phyloP scores from a whole-genome alignment of 2,329 filamentous ascomycete species.

The Monilinia vaccinii-corymbosi region DNA sequence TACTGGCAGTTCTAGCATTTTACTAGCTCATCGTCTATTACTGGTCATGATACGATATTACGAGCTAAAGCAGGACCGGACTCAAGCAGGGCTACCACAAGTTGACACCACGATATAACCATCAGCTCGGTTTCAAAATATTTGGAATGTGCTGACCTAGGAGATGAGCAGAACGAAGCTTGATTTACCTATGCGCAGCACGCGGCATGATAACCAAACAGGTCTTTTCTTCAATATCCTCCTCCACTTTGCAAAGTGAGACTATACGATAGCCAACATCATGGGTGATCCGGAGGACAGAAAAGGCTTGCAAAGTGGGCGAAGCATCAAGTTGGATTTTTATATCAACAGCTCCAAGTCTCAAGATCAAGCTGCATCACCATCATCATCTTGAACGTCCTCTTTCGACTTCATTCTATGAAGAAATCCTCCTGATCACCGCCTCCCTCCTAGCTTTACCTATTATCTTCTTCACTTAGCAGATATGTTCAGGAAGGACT shows the following conservation, averaged over 20 bases:
- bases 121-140: neutral
- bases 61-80: neutral
- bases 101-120: neutral
- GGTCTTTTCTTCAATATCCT: neutral
- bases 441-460: neutral
- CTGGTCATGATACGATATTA: neutral
- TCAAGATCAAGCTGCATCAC: constrained; percentile 1
- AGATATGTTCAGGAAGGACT: constrained; percentile 9
- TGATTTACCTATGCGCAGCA: neutral
- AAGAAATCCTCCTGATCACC: neutral
- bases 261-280: constrained; percentile 1
- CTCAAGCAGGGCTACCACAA: neutral
- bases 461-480: neutral
- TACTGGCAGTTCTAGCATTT: neutral
- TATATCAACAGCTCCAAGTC: constrained; percentile 5
- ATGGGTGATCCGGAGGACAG: neutral
- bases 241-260: neutral
- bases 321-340: neutral
- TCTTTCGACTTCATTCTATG: neutral
- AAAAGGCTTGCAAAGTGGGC: neutral
- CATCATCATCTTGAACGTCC: neutral
- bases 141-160: neutral
- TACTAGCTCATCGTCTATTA: neutral
- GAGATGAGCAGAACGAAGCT: neutral
- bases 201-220: neutral